phyloP scores from a whole-genome alignment of 306 rosid genomes.

The Cucumis hystrix region DNA sequence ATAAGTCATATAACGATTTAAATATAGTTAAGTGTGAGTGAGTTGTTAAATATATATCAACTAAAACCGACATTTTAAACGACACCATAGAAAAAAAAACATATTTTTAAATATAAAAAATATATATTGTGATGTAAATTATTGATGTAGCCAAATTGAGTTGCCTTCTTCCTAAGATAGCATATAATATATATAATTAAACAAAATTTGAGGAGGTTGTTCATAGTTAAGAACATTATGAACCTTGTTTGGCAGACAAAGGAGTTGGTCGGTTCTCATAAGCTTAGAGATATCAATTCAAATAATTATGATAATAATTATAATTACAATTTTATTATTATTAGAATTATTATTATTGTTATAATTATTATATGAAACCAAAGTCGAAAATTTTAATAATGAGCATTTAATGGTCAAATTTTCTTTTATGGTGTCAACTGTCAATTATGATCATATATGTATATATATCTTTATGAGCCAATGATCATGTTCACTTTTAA shows the following conservation, averaged over 20 bases:
- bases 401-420: not conserved
- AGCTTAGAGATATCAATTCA: not conserved
- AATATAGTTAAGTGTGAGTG: not conserved
- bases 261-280: not conserved
- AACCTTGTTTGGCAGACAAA: constrained; percentile 1
- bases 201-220: not conserved
- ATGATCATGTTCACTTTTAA: not conserved
- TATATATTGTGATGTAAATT: not conserved
- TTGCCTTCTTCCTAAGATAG: not conserved
- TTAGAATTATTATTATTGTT: not conserved
- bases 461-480: not conserved
- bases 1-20: not conserved
- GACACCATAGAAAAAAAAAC: not conserved
- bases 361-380: not conserved
- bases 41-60: not conserved
- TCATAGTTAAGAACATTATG: not conserved
- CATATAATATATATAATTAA: not conserved
- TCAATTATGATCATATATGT: too few relatives aligned
- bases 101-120: not conserved
- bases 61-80: not conserved
- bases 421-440: not conserved
- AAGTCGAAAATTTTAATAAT: not conserved
- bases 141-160: not conserved
- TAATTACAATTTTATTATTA: not conserved
- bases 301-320: not conserved